Conservation (phyloP, 805 yeast genomes). For the Grigorovia humatica region DNA sequence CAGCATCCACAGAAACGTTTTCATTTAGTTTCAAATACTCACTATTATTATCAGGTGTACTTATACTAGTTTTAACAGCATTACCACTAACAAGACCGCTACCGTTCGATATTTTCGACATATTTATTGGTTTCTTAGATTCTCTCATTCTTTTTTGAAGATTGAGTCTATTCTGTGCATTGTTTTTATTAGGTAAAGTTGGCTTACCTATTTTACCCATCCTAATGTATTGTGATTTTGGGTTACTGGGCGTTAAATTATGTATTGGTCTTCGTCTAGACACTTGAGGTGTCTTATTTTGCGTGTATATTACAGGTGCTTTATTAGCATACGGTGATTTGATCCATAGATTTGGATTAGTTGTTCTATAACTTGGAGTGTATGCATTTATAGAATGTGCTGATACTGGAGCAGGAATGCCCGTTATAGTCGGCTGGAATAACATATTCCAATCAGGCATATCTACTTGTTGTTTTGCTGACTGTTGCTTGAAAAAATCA, state of each 20-base stretch:
- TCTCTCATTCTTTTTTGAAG: neutral
- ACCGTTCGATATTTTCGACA: neutral
- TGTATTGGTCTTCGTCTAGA: slow-evolving; percentile 5
- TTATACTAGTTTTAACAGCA: neutral
- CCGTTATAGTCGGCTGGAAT: slow-evolving; percentile 1
- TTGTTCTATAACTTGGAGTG: slow-evolving; percentile 3
- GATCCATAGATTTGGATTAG: slow-evolving; percentile 5
- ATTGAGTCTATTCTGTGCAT: neutral
- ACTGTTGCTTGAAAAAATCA: slow-evolving; percentile 1
- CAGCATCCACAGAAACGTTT: neutral
- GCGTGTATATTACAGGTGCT: slow-evolving; percentile 1
- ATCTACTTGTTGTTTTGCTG: slow-evolving; percentile 2
- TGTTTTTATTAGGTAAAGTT: neutral
- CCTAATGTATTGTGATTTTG: neutral
- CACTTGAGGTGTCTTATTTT: slow-evolving; percentile 5
- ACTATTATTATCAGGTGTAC: too few relatives aligned
- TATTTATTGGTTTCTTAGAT: neutral
- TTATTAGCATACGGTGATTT: slow-evolving; percentile 5
- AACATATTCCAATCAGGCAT: slow-evolving; percentile 4
- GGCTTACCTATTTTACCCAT: slow-evolving; percentile 2
- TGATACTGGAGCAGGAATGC: neutral
- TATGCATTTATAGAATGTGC: slow-evolving; percentile 2
- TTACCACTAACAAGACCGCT: neutral
- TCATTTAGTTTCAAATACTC: neutral
- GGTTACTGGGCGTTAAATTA: slow-evolving; percentile 1